Evolutionary conservation across 2,329 filamentous ascomycete genomes (phyloP), one percentile per base, ranked within the genome.

Genomic region (Aureobasidium zeae): DNA sequence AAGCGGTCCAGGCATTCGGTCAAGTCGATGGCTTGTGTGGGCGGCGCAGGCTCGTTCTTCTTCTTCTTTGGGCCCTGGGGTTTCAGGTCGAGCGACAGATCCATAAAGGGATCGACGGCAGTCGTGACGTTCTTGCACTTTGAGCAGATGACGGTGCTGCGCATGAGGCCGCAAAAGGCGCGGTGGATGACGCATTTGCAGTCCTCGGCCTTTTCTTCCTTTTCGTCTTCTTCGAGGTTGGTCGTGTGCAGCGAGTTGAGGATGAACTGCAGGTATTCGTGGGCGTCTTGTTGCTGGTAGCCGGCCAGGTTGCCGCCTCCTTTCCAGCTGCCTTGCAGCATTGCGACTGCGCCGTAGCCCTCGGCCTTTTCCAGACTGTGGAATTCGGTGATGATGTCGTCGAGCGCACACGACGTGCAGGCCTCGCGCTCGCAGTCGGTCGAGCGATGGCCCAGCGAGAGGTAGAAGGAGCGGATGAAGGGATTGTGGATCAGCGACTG

Each of bases 201-300:
- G 49, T 66, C 58, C 31, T 58, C 55, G 12, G 50, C 49, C 26
- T 57, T 55, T 20, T 53, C 52, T 29, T 48, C 42, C 45, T 52
- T 52, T n/a, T 47, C 43, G 22, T 60, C 57, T 34, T 57, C 55
- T 24, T 59, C 81, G 28, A 75, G 74, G 53, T 88, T 91, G 29
- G 86, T 70, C 8, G 67, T 78, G 58, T 95, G 89, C 12, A 98
- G 72, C 55, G 91, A 85, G 65, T 95, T 89, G 25, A 93, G 82
- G 24, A 96, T 75, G 57, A 94, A 95, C 59, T 94, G 87, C 62
- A 95, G 93, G 65, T 94, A 96, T 61, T 96, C 89, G 59, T 96
- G 89, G 1, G 89, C 89, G 58, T 96, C 89, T 66, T 96, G 89
- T 63, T 96, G 89, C 56, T 88, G 86, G 55, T 93, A 94, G 9